Evolutionary conservation across 768 basidiomycete species (phyloP).

Genomic region (Fibroporia radiculosa): DNA sequence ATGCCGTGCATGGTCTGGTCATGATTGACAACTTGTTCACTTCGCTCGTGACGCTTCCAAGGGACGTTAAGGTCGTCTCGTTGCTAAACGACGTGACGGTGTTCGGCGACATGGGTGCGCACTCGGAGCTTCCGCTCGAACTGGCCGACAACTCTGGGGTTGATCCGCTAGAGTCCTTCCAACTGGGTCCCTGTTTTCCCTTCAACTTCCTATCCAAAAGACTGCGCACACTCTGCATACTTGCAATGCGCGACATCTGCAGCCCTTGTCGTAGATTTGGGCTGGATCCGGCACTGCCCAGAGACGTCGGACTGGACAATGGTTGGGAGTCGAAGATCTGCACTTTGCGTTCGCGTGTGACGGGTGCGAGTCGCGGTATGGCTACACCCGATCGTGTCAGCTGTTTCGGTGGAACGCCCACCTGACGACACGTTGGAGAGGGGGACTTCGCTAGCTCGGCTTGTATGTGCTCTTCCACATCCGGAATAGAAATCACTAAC

Average conservation of each 20-base stretch:
- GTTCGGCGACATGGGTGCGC: slow-evolving; percentile 12
- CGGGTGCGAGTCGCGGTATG: slow-evolving; percentile 47
- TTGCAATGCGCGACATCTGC: slow-evolving; percentile 19
- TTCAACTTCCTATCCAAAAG: slow-evolving; percentile 5
- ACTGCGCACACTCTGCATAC: slow-evolving; percentile 10
- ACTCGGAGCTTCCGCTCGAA: slow-evolving; percentile 16
- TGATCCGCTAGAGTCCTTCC: slow-evolving; percentile 5
- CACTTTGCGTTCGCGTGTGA: slow-evolving; percentile 50
- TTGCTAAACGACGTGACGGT: slow-evolving; percentile 11
- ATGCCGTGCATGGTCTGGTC: slow-evolving; percentile 7
- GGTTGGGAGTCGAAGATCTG: slow-evolving; percentile 83
- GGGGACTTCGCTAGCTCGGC: slow-evolving; percentile 61
- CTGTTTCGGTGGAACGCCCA: slow-evolving; percentile 71
- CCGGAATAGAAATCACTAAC: slow-evolving; percentile 79
- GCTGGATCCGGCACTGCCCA: slow-evolving; percentile 24
- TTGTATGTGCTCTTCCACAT: slow-evolving; percentile 66
- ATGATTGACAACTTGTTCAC: slow-evolving; percentile 14
- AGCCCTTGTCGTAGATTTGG: slow-evolving; percentile 15
- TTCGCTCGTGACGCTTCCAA: slow-evolving; percentile 21
- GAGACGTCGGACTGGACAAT: slow-evolving; percentile 45
- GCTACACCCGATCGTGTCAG: slow-evolving; percentile 51
- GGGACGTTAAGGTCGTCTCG: slow-evolving; percentile 22
- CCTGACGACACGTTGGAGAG: slow-evolving; percentile 69
- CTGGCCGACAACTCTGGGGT: slow-evolving; percentile 19
- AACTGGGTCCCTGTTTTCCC: slow-evolving; percentile 8